Base-by-base conservation (phyloP, 192 early-diverging fungal genomes). In the Rhizophagus prolifer region DNA sequence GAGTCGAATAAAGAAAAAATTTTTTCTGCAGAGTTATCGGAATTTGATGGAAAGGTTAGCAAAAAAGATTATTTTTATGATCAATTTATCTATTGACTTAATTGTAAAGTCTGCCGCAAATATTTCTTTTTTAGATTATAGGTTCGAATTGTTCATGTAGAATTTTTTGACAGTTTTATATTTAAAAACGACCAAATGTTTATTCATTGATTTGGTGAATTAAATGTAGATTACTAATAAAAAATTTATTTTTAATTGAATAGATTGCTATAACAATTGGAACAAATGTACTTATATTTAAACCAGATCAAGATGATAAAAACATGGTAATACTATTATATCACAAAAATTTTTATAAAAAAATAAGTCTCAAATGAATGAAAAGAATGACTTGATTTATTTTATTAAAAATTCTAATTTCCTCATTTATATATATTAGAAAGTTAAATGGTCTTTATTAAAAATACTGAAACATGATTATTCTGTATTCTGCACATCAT, bases 31-130 rank as follows among this genome's bases (percentile, higher is more conserved):
- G 78, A 82, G 10, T 75, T 82, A 66, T 83, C 82, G 4, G 78
- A 83, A 58, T 67, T 46, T 72, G 75, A 82, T 44, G 81, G 85
- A 38, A 82, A 86, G 82, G 85, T 78, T 13, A 21, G 72, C 28
- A 25, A 6, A 16, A 54, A 54, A 54, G 14, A 54, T 54, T 54
- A 54, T 54, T 19, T n/a, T 16, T 54, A 19, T 54, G 10, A 19
- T 54, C 14, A 16, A 16, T 4, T 54, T 54, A 19, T 54, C 5
- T 54, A 54, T 54, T 54, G 16, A 47, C 4, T 54, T 54, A 13
- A 69, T 65, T 65, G 50, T 34, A 75, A 78, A 46, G 72, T 74
- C 31, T 60, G 54, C 25, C 70, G 44, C 34, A 8, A 75, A 19
- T 41, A n/a, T 54, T 47, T 34, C 16, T 25, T 62, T 70, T 38